phyloP scores from a whole-genome alignment of 2,329 filamentous ascomycete genomes.

The Pseudogymnoascus pannorum region DNA sequence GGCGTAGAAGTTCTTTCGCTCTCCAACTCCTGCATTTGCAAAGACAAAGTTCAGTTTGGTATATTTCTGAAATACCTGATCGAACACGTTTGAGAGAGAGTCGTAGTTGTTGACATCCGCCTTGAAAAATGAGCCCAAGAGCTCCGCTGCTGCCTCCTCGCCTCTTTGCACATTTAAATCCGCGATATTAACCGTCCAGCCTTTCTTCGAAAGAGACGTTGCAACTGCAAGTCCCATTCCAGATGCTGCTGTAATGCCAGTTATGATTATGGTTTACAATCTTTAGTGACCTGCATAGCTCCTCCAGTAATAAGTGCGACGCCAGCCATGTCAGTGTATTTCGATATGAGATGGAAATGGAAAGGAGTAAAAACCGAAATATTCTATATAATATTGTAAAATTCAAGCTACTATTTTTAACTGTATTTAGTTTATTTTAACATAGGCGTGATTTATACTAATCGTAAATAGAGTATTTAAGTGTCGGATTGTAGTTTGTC shows the following conservation, averaged over 20 bases:
- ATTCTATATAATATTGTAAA: neutral
- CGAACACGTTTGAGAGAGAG: slow-evolving; percentile 8
- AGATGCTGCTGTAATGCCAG: slow-evolving; percentile 1
- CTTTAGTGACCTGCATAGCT: slow-evolving; percentile 1
- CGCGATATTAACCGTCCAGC: slow-evolving; percentile 11
- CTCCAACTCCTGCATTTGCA: slow-evolving; percentile 13
- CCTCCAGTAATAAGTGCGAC: slow-evolving; percentile 13
- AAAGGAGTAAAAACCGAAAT: neutral
- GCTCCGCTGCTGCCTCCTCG: neutral
- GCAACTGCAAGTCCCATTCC: slow-evolving; percentile 12
- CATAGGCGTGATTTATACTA: neutral
- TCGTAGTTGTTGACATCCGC: slow-evolving; percentile 11
- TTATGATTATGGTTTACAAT: neutral
- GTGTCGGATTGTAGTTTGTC: neutral
- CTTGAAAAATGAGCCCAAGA: slow-evolving; percentile 5
- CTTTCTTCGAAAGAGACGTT: slow-evolving; percentile 11
- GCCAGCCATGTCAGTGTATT: neutral
- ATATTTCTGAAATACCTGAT: neutral
- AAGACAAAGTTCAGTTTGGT: slow-evolving; percentile 13
- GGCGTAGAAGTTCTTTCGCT: slow-evolving; percentile 13
- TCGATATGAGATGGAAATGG: neutral
- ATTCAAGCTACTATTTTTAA: neutral
- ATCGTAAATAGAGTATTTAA: neutral
- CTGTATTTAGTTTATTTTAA: neutral
- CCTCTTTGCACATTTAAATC: slow-evolving; percentile 11